Conservation (phyloP, 169 alveolate species). For the Cystoisospora suis region DNA sequence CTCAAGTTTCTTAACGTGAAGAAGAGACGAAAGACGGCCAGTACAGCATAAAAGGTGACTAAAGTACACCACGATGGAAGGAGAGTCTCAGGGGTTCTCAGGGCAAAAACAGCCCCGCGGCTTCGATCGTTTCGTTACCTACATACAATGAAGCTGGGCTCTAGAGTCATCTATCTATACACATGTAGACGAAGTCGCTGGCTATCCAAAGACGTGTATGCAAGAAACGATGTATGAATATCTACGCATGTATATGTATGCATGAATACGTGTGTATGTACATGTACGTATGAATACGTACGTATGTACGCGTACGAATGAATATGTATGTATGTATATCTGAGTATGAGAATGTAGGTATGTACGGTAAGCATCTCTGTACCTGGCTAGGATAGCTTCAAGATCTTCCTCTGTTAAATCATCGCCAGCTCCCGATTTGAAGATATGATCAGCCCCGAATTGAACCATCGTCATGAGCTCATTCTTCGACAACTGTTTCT, state of each 20-base stretch:
- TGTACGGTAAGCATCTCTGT: not conserved
- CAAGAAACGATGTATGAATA: not conserved
- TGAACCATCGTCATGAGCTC: conserved; percentile 77
- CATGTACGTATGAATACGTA: not conserved
- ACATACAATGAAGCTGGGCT: too few relatives aligned
- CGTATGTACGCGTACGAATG: not conserved
- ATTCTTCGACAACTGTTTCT: conserved; percentile 26
- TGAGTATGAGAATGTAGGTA: not conserved
- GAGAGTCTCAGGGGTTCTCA: too few relatives aligned
- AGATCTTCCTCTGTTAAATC: conserved; percentile 78
- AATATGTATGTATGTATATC: not conserved
- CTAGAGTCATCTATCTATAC: too few relatives aligned
- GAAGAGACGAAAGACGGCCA: too few relatives aligned
- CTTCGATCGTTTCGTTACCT: too few relatives aligned
- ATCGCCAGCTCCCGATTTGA: conserved; percentile 71
- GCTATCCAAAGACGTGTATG: too few relatives aligned
- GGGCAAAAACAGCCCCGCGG: too few relatives aligned
- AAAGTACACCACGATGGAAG: too few relatives aligned
- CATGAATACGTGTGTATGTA: not conserved
- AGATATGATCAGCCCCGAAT: conserved; percentile 78
- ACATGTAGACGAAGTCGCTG: too few relatives aligned
- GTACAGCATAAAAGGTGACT: too few relatives aligned
- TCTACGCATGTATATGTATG: not conserved
- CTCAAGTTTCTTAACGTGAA: too few relatives aligned
- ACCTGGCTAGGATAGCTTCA: conserved; percentile 76